Conservation (phyloP, 768 basidiomycete genomes). For the Pisolithus microcarpus region DNA sequence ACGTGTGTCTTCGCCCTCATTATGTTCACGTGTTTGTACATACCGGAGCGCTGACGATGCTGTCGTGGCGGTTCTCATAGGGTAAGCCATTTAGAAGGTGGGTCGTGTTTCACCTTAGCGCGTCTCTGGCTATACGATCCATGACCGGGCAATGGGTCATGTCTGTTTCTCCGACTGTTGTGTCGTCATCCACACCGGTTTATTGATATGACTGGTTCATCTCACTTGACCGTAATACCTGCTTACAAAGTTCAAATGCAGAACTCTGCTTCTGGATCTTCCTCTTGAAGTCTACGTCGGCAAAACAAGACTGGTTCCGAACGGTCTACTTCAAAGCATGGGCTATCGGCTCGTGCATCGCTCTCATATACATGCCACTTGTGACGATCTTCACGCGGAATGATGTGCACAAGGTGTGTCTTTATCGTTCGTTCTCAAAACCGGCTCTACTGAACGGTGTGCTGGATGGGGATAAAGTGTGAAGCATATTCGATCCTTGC, state of each 20-base stretch:
- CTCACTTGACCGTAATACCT: too few species aligned
- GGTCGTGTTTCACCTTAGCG: neutral
- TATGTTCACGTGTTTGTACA: neutral
- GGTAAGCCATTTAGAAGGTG: slow-evolving; percentile 77
- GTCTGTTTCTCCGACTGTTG: neutral
- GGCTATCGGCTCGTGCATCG: slow-evolving; percentile 55
- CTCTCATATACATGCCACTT: slow-evolving; percentile 61
- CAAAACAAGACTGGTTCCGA: slow-evolving; percentile 69
- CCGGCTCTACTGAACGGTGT: slow-evolving; percentile 8
- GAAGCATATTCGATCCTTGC: slow-evolving; percentile 65
- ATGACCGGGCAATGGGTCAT: neutral
- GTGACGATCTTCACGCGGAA: slow-evolving; percentile 56
- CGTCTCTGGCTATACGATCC: neutral
- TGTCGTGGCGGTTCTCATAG: slow-evolving; percentile 28
- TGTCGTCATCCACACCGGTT: neutral
- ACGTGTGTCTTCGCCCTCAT: slow-evolving; percentile 15
- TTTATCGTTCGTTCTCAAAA: neutral
- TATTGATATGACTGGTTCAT: too few species aligned
- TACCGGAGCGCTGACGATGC: neutral
- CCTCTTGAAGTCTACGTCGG: slow-evolving; percentile 57
- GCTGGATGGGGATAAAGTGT: slow-evolving; percentile 32
- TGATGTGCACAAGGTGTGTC: slow-evolving; percentile 51
- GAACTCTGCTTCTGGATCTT: slow-evolving; percentile 88
- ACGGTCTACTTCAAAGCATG: slow-evolving; percentile 70
- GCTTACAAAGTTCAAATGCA: slow-evolving; percentile 17